Percentiles rank a stretch among this genome's conserved stretches.
These are phyloP conservation scores for Avena insularis DNA, from an alignment of 176 grass and related monocot genomes.

Conservation along the genomic window DNA sequence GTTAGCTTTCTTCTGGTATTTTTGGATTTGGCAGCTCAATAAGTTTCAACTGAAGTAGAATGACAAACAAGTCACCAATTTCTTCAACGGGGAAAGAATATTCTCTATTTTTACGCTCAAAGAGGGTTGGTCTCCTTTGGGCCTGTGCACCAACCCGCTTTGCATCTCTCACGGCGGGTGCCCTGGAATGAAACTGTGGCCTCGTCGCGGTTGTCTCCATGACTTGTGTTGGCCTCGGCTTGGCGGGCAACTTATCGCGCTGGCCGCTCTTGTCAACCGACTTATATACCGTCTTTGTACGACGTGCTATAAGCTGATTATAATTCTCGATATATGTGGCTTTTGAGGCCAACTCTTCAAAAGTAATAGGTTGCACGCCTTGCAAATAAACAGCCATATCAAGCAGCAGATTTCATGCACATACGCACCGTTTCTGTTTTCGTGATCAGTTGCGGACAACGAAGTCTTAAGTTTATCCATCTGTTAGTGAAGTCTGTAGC, in stretches of 20 bases:
- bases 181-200: rapidly evolving
- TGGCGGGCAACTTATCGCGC: neutral
- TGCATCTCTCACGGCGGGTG: rapidly evolving
- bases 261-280: neutral
- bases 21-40: neutral
- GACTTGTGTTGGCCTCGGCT: neutral
- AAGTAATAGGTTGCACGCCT: too few species aligned
- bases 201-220: neutral
- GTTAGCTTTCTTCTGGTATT: neutral
- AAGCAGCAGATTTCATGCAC: too few species aligned
- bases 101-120: neutral
- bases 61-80: neutral
- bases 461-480: too few species aligned
- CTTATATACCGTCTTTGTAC: neutral
- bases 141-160: rapidly evolving
- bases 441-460: too few species aligned
- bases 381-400: too few species aligned
- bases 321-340: too few species aligned
- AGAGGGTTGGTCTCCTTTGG: neutral
- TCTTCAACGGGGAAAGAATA: neutral
- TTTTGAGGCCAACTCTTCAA: too few species aligned
- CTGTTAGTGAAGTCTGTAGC: too few species aligned
- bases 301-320: neutral
- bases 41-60: neutral
- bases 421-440: too few species aligned